phyloP scores from a whole-genome alignment of 306 rosid genomes.

The Trifolium fragiferum region DNA sequence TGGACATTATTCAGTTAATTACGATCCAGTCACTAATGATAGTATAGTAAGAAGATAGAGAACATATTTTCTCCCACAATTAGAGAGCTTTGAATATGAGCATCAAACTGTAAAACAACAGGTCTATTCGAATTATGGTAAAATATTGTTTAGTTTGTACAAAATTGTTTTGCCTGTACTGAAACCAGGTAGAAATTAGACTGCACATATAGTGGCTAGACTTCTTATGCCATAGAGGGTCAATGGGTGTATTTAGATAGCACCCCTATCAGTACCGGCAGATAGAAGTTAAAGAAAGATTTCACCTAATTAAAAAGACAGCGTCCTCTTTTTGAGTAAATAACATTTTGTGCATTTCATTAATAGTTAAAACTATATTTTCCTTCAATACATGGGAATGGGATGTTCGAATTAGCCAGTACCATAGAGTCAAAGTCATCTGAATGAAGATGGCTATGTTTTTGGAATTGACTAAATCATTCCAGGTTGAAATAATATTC shows the following conservation, averaged over 20 bases:
- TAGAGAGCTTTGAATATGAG: background rate
- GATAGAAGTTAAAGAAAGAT: slow-evolving; percentile 9
- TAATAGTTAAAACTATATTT: slow-evolving; percentile 16
- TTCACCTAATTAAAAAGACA: slow-evolving; percentile 41
- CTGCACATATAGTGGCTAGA: slow-evolving; percentile 42
- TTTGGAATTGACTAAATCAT: slow-evolving; percentile 37
- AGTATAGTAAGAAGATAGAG: too few species aligned
- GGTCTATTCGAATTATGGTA: slow-evolving; percentile 5
- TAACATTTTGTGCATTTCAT: background rate
- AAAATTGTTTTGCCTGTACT: slow-evolving; percentile 15
- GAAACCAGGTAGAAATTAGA: slow-evolving; percentile 38
- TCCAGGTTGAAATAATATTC: slow-evolving; percentile 34
- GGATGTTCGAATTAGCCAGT: slow-evolving; percentile 26
- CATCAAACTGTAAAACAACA: slow-evolving; percentile 6
- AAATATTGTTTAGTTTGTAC: slow-evolving; percentile 18
- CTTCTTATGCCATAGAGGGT: slow-evolving; percentile 28
- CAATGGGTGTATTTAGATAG: slow-evolving; percentile 30
- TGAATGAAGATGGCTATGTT: slow-evolving; percentile 19
- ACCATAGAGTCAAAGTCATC: background rate
- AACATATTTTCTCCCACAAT: too few species aligned
- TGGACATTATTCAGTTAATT: too few species aligned
- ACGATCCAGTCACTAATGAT: too few species aligned
- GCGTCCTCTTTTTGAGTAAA: slow-evolving; percentile 30
- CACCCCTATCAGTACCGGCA: slow-evolving; percentile 27
- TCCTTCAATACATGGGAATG: slow-evolving; percentile 37